Base-by-base conservation (phyloP, 2,329 filamentous ascomycete genomes). In the Trichoderma guizhouense region DNA sequence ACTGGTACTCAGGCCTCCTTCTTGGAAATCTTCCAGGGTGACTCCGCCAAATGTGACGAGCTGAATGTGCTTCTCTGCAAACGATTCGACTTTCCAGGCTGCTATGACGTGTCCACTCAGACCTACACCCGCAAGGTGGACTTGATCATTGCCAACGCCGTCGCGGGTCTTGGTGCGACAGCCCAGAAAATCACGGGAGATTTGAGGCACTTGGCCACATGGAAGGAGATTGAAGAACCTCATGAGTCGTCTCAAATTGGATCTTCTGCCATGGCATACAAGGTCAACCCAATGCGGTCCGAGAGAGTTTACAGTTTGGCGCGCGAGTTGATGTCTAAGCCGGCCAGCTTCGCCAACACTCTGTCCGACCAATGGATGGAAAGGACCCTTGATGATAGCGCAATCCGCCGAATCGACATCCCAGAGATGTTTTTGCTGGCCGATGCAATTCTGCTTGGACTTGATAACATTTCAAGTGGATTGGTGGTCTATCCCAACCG, bases 1-100 rank as follows among this genome's bases (percentile, higher is more conserved):
- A 95, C 92, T 0, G 90, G 92, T 68, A 93, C 92, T 1, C 93
- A 96, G 81, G 94, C 93, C 1, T 91, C 89, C 3, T 95, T 94
- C 85, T 83, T 81, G 28, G 76, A 77, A 65, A 75, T 79, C 72
- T 88, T 90, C 78, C 69, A 84, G 3, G 84, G 83, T 28, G 85
- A 87, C 75, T 76, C 78, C 58, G 77, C 77, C 69, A 89, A 88
- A 79, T 84, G 84, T 64, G 86, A 89, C 76, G 70, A 83, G 74
- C 81, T 90, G 7, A 90, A 90, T 75, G 83, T 84, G 66, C 81
- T 88, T 1, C 82, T 90, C 8, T 89, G 87, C 79, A 68, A 85
- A 72, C 89, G 89, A 78, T 79, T 82, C 43, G 86, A 85, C n/a
- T 90, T 90, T 79, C 79, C 83, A 0, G 77, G 72, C 30, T 83